Conservation (phyloP, 2,329 filamentous ascomycete genomes). For the Neofusicoccum parvum region DNA sequence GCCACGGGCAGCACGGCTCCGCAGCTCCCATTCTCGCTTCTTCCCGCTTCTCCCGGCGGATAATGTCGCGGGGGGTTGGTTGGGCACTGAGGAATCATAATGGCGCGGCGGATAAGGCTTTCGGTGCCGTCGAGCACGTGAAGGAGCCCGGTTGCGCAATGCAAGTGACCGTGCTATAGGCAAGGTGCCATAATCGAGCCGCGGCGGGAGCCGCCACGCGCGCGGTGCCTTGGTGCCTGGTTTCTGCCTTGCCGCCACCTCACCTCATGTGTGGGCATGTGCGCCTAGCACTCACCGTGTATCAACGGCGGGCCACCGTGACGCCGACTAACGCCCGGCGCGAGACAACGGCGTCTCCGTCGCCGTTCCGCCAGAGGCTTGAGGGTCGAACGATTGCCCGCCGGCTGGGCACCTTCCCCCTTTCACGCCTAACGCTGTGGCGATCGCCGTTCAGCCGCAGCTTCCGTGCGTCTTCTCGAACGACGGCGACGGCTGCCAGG, state of each 20-base stretch:
- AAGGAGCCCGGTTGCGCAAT: not conserved
- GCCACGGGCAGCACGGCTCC: not conserved
- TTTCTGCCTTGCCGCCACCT: not conserved
- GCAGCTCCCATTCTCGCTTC: not conserved
- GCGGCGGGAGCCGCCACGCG: not conserved
- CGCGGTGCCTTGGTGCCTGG: not conserved
- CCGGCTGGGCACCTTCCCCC: not conserved
- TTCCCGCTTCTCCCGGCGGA: conserved; percentile 4
- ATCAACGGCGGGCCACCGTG: too few relatives aligned
- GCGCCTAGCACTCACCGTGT: not conserved
- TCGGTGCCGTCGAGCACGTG: not conserved
- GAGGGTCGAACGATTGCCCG: not conserved
- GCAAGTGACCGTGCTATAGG: conserved; percentile 9
- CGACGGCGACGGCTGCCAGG: not conserved
- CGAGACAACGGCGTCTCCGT: not conserved
- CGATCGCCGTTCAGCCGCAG: not conserved
- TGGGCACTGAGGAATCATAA: not conserved
- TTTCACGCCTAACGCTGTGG: not conserved
- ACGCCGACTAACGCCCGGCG: not conserved
- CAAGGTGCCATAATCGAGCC: not conserved
- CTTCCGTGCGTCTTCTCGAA: not conserved
- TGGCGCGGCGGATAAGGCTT: not conserved
- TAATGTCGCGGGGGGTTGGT: not conserved
- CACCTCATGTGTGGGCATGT: not conserved
- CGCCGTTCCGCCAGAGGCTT: not conserved